Evolutionary conservation across 495 filamentous ascomycete genomes (phyloP), one percentile per base, ranked within the genome.

Genomic region (Choiromyces venosus): DNA sequence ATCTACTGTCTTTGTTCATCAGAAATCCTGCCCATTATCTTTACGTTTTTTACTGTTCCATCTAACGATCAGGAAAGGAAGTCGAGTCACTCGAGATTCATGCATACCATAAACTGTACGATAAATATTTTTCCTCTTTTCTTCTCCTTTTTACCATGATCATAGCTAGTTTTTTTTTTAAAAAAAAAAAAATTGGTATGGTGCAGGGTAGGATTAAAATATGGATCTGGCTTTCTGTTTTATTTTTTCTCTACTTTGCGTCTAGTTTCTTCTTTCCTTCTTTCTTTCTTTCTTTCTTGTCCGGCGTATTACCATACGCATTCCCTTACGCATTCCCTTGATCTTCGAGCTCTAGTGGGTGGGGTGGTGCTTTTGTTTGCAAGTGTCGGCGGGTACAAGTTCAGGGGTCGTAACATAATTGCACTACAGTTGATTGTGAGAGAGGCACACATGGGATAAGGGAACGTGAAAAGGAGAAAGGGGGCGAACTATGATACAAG

Each of bases 61-160:
- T 9, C 52, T 61, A 61, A 16, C 25, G 12, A 33, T 33, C 25
- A 14, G 25, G 25, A 61, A 33, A 61, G 25, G 12, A 6, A 6
- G 52, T 33, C 25, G 52, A 61, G 52, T 16, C 52, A 29, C 33
- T 61, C 52, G 52, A 33, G 33, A 29, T 61, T 25, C 52, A 61
- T 61, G 25, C 52, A 61, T 61, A 61, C 52, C 52, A 64, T 67
- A 68, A 71, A 76, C 73, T 77, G 75, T 77, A 76, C 46, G 69
- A 77, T 77, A 77, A 37, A 70, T 56, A 29, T 42, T 76, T 68
- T 40, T 56, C 42, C 25, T 66, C 68, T 37, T 71, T 61, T 68
- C 46, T 71, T 37, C 61, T 72, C 7, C 42, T n/a, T 21, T 77
- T 69, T 44, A 33, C 39, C 52, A 33, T 33, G 52, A 33, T 61